Evolutionary conservation across 306 rosid genomes (phyloP).

Genomic region (Arachis stenosperma): DNA sequence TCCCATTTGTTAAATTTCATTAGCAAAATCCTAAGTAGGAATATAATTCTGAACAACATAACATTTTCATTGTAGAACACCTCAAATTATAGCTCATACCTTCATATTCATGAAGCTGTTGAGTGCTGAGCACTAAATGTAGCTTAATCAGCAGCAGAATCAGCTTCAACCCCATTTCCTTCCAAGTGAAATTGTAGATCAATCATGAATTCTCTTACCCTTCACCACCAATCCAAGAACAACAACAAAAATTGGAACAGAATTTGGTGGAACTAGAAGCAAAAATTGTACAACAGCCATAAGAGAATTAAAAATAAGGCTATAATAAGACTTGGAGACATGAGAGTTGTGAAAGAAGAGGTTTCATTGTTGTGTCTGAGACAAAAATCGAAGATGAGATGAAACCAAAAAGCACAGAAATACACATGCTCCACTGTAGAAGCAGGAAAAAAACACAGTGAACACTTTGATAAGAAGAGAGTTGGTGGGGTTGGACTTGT

Average conservation of each 20-base stretch:
- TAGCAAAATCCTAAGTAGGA: not conserved
- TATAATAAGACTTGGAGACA: slow-evolving; percentile 40
- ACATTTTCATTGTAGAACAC: slow-evolving; percentile 1
- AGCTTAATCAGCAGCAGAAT: slow-evolving; percentile 56
- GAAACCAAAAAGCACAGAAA: slow-evolving; percentile 47
- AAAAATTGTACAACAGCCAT: slow-evolving; percentile 42
- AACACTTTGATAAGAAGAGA: slow-evolving; percentile 20
- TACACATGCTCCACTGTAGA: slow-evolving; percentile 35
- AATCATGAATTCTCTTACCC: slow-evolving; percentile 45
- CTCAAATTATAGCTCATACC: slow-evolving; percentile 57
- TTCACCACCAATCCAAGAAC: slow-evolving; percentile 42
- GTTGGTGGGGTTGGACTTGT: slow-evolving; percentile 57
- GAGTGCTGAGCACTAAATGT: slow-evolving; percentile 48
- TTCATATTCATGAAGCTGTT: slow-evolving; percentile 60
- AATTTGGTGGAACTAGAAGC: slow-evolving; percentile 44
- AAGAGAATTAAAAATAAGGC: slow-evolving; percentile 45
- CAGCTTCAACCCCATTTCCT: slow-evolving; percentile 56
- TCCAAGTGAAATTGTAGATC: slow-evolving; percentile 41
- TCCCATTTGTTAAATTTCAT: not conserved
- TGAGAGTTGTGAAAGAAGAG: slow-evolving; percentile 43
- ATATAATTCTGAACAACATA: slow-evolving; percentile 11
- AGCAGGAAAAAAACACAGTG: slow-evolving; percentile 42
- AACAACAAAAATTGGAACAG: slow-evolving; percentile 29
- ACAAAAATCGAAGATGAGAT: slow-evolving; percentile 38
- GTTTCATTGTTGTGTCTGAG: slow-evolving; percentile 38